Evolutionary conservation across 2,329 filamentous ascomycete species (phyloP), one percentile per base, ranked within the genome.

Genomic region (Neonectria ditissima): DNA sequence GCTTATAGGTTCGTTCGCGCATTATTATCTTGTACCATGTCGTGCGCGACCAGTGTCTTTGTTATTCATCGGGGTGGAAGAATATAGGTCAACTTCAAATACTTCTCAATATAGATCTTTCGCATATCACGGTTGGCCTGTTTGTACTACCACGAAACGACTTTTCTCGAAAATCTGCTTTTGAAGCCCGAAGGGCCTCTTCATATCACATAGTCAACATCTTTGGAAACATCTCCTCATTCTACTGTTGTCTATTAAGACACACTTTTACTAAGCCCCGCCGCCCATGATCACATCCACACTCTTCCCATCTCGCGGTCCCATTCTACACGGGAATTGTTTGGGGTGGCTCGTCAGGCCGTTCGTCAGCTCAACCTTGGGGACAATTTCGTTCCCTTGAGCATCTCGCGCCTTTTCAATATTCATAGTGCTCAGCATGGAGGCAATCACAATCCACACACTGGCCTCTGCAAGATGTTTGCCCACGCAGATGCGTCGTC

Each of bases 391-490:
- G 2, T 62, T 62, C 22, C 59, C 59, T 1, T 53, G 22, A 4
- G 48, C 47, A 47, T 58, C 54, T 6, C n/a, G 32, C 6, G 54
- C 59, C 20, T 52, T 62, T 41, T 62, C 54, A 34, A 62, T 58
- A 18, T 54, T 58, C 59, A 62, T 53, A 5, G 54, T 62, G 39
- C 59, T 62, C 32, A 62, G 30, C 59, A 62, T 62, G 9, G 47
- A 37, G 1, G 62, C 47, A 32, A 62, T 54, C 5, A 62, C 56
- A 28, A 65, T 62, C 47, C 45, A 62, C 10, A 65, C 53, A 14
- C 62, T 59, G 1, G 53, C 51, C 16, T 58, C 53, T 2, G 62
- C 62, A 14, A 65, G 54, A 16, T 58, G 51, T 11, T 55, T 55
- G 16, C 62, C 62, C 8, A 52, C 34, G 18, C 62, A 65, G 10